Evolutionary conservation across 345 rosid species (phyloP).

Genomic region (Garcia nutans): DNA sequence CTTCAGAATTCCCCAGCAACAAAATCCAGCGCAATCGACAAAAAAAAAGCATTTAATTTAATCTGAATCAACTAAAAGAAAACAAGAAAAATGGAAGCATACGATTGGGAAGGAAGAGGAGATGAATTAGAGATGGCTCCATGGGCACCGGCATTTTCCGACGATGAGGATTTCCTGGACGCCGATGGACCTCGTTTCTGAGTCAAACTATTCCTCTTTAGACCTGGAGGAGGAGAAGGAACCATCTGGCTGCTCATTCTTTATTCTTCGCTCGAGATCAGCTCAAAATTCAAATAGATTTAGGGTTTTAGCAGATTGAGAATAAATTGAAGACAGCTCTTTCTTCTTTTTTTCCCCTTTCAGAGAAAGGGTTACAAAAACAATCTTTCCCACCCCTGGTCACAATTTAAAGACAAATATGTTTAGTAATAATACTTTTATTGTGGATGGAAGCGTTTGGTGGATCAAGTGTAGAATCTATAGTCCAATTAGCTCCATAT

Average conservation of each 20-base stretch:
- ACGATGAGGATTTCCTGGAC: constrained; percentile 46
- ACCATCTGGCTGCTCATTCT: constrained; percentile 63
- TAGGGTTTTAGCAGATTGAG: neutral
- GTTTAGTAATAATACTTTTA: too few species aligned
- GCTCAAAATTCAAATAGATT: neutral
- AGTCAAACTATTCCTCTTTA: constrained; percentile 45
- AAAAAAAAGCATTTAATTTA: neutral
- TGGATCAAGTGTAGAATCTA: too few species aligned
- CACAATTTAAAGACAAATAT: neutral
- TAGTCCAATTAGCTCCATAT: too few species aligned
- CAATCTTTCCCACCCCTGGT: neutral
- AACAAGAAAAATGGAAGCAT: neutral
- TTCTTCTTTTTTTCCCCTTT: neutral
- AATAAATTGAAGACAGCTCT: neutral
- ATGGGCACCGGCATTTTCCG: constrained; percentile 50
- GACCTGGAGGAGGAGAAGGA: constrained; percentile 50
- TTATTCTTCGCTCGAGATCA: neutral
- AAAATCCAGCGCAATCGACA: neutral
- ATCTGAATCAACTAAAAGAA: too few species aligned
- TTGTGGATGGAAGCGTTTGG: too few species aligned
- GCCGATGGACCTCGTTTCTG: constrained; percentile 50
- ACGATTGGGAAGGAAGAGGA: constrained; percentile 64
- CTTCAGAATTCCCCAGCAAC: constrained; percentile 18
- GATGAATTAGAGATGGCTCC: constrained; percentile 61
- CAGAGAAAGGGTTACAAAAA: neutral